These are phyloP conservation scores for Cucumis sativus DNA, from an alignment of 306 rosid genomes.

Conservation along the genomic window Cucumber_9930_V3 NC_026655.2:26011501-26012000, in stretches of 20 bases:
- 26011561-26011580: background rate
- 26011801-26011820: slow-evolving; percentile 82
- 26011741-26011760: slow-evolving; percentile 62
- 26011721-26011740: slow-evolving; percentile 8
- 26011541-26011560: background rate
- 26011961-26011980: slow-evolving; percentile 88
- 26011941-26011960: slow-evolving; percentile 91
- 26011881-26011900: slow-evolving; percentile 78
- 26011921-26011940: slow-evolving; percentile 86
- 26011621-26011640: background rate
- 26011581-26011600: slow-evolving; percentile 6
- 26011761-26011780: slow-evolving; percentile 61
- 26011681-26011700: slow-evolving; percentile 1
- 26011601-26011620: slow-evolving; percentile 10
- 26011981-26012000: slow-evolving; percentile 79
- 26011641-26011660: background rate
- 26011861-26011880: slow-evolving; percentile 86
- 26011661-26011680: background rate
- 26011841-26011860: slow-evolving; percentile 93
- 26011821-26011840: slow-evolving; percentile 70
- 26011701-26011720: slow-evolving; percentile 17
- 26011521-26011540: slow-evolving; percentile 6
- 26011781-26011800: slow-evolving; percentile 84
- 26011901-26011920: slow-evolving; percentile 85
- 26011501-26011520: slow-evolving; percentile 34